Evolutionary conservation across 352 stramenopile species (phyloP), one percentile per base, ranked within the genome.

Genomic region (Pythium guiyangense): DNA sequence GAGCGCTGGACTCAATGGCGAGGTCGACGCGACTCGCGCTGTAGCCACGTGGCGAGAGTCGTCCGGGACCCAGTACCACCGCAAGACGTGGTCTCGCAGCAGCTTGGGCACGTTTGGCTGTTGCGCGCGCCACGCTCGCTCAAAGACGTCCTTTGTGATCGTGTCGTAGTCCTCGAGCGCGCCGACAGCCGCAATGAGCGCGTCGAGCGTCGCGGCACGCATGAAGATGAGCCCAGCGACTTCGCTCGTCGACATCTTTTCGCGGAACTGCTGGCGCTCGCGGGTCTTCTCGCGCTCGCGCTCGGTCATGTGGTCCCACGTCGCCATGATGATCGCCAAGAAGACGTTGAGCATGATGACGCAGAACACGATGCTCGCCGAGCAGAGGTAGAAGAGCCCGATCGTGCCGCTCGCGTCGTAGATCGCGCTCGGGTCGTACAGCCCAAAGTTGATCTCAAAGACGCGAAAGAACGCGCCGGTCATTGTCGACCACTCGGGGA

Each of bases 291-390:
- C 74, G 25, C 55, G 55, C 58, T 87, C 79, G 43, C 74, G 63
- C 26, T 84, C 79, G 0, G 69, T 71, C 17, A 86, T 64, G 1
- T 65, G 57, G 20, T 90, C 77, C 77, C 79, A 90, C 25, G 79
- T 90, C 26, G 68, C 79, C 77, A 88, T 88, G 51, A 90, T 70
- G 53, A 90, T 90, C 17, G 79, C 74, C 77, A 90, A 84, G 55
- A 90, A 90, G 1, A 90, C 69, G 43, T 90, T 90, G 45, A 90
- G 70, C 79, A 90, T 88, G 60, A 90, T 74, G 59, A 90, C 85
- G 60, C 77, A 87, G 50, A 90, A 90, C 11, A 90, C 69, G 37
- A 83, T 56, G 43, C 71, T 88, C 12, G 74, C 71, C 18, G 79
- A 82, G 55, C 79, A 86, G 52, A 88, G 82, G 63, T 76, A 90